Base-by-base conservation (phyloP, 345 rosid species). In the Gynandropsis gynandra region DNA sequence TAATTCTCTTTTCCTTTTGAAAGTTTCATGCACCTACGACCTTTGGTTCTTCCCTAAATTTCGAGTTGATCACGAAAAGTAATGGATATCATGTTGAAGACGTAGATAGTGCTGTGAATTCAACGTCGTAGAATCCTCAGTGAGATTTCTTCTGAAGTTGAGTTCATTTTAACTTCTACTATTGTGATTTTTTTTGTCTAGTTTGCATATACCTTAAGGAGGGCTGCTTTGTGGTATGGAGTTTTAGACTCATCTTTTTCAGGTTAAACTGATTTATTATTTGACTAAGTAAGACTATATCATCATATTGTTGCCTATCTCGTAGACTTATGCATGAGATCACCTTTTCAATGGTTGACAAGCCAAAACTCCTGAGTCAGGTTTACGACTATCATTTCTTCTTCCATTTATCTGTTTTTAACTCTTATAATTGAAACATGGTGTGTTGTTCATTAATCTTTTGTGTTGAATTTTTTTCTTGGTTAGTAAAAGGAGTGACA, bases 311-410 rank as follows among this genome's bases (percentile, higher is more conserved):
- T n/a, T n/a, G n/a, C n/a, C n/a, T n/a, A n/a, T n/a, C n/a, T n/a
- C 82, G 68, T 57, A 87, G 98, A 77, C 85, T 95, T 40, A 87
- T 81, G 90, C 95, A 85, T 21, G 97, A 92, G 74, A 83, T 92
- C 62, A 92, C 98, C 53, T 87, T 92, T 73, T 79, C 97, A 47
- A 80, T 95, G 13, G 72, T 82, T 56, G 98, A 92, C 79, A 75
- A 78, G 79, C 97, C 89, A 7, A 92, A 92, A 73, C 93, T 87
- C 56, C 89, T 87, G 16, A 81, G 88, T 61, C 76, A 92, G 97
- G 98, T 87, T 66, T 54, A 75, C 71, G 48, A 17, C 5, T 51
- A n/a, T 16, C 38, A 19, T 47, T 43, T 13, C 27, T 17, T 40
- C n/a, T n/a, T n/a, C n/a, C n/a, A n/a, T n/a, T n/a, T n/a, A n/a